Base-by-base conservation (phyloP, 768 basidiomycete genomes). In the Russula emetica region DNA sequence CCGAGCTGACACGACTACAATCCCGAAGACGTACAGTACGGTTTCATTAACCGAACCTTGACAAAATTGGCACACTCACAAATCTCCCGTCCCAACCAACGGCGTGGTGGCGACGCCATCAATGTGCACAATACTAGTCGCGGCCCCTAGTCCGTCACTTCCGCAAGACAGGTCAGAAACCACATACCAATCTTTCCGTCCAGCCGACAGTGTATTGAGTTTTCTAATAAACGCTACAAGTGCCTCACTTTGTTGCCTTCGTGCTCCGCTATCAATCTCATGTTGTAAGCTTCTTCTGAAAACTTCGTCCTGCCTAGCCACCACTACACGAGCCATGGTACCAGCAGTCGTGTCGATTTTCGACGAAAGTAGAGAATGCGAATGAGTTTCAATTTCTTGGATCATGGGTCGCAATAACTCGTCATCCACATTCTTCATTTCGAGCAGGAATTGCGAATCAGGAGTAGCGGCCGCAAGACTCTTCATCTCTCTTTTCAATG, bases 401-500 rank as follows among this genome's bases (percentile, higher is more conserved):
- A 66, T 61, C 16, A 44, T 24, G 16, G 69, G 50, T 6, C 38
- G 55, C 18, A 62, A 32, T 10, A 63, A 55, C 13, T 50, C 8
- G 20, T 58, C 45, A 2, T 58, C 24, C 16, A 60, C 30, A 16
- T 2, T 10, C 26, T 58, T 52, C 11, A 69, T 42, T 13, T 38
- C 38, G 4, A 34, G 28, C 6, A 70, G 51, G 34, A 70, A 68
- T 6, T 18, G 47, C 2, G 53, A 28, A 45, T 69, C 66, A 63
- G 9, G 5, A 11, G 6, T 14, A n/a, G 5, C 14, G 9, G n/a
- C 22, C 5, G 60, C 53, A 10, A 32, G 20, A 36, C 14, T 24
- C 50, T 30, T 64, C 49, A 64, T 61, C 30, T 68, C 52, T 22
- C n/a, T 18, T 28, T 56, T 30, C n/a, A 61, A 24, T 13, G 38